Percentiles rank a stretch among this genome's conserved stretches.
Evolutionary conservation across 805 yeast genomes (phyloP).

Genomic region (Cyberlindnera xishuangbannaensis): DNA sequence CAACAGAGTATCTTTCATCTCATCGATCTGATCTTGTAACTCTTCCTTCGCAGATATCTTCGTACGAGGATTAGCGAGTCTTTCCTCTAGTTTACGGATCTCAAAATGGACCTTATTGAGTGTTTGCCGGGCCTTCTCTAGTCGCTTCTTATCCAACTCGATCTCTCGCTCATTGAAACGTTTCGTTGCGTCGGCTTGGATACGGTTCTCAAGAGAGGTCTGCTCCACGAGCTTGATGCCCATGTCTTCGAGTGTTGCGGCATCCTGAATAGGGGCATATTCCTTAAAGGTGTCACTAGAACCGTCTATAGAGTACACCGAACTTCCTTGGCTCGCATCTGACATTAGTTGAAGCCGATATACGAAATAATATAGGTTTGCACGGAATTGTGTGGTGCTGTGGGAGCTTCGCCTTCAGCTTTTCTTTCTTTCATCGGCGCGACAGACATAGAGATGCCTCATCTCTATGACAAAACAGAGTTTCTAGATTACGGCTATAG

Average conservation of each 20-base stretch:
- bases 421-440: no score
- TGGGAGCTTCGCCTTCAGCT: no score
- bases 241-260: conserved; percentile 9
- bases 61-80: conserved; percentile 45
- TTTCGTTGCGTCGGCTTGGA: conserved; percentile 63
- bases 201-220: conserved; percentile 65
- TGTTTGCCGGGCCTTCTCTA: conserved; percentile 57
- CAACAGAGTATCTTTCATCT: conserved; percentile 45
- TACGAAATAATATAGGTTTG: no score
- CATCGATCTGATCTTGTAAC: conserved; percentile 47
- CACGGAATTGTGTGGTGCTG: no score
- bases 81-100: conserved; percentile 40
- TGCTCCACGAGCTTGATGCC: conserved; percentile 72
- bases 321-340: no score
- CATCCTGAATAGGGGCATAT: neutral
- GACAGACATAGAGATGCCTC: no score
- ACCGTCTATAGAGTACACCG: no score
- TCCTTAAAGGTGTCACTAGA: no score
- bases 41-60: conserved; percentile 60
- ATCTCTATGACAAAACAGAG: no score
- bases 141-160: conserved; percentile 69
- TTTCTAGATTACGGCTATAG: no score
- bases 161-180: conserved; percentile 55
- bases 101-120: conserved; percentile 38
- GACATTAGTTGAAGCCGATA: no score